Base-by-base conservation (phyloP, 768 basidiomycete species). In the Serpula lacrymans region DNA sequence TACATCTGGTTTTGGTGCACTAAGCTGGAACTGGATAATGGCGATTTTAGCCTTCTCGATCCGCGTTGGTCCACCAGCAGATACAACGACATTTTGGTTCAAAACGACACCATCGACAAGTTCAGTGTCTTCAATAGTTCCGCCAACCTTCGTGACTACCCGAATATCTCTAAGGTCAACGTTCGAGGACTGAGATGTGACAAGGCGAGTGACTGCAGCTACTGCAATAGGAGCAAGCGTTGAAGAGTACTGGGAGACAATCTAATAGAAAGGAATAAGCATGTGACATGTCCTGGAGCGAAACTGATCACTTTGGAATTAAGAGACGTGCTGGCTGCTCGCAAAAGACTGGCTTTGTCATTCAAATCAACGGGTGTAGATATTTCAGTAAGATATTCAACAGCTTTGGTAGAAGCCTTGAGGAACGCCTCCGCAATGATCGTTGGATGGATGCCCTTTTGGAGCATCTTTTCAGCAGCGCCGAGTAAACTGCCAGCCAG, bases 1-100 rank as follows among this genome's bases (percentile, higher is more conserved):
- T 60, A 95, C 94, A 57, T 99, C 96, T 3, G 96, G 95, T 65
- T 99, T 99, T 6, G 96, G 96, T 28, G 92, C 88, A 50, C 87
- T 91, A 37, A 99, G 78, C 63, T 98, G 96, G 78, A 99, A 99
- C 64, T 99, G 96, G 49, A 98, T 88, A 46, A 99, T 81, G 28
- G 84, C 96, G 52, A 99, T 98, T 71, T 95, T 98, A 17, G 96
- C 96, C 63, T 98, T 98, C 64, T 99, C 95, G 65, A 98, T 80
- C 41, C 95, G 78, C 8, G 88, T 88, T 3, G 93, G 94, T 20
- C 96, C 95, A 46, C 94, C 93, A 29, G 88, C 94, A 27, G 88
- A 75, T 20, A 78, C 77, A 41, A 97, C 82, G 34, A 94, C 93
- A 51, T 88, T 93, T 68, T 99, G 96, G 63, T 96, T 90, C 42